phyloP scores from a whole-genome alignment of 129 eudicot genomes.

The Flaveria sonorensis region DNA sequence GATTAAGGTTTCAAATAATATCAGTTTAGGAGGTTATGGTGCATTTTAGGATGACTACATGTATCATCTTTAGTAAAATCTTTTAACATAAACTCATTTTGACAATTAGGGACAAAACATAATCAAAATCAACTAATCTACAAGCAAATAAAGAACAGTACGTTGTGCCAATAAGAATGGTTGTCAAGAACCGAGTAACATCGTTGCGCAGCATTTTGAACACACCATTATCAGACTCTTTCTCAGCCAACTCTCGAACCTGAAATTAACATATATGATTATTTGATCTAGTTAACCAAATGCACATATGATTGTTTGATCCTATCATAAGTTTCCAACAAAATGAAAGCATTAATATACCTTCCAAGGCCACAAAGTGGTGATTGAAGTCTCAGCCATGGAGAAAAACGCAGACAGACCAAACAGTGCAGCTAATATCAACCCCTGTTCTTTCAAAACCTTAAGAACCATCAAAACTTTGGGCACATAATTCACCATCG shows the following conservation, averaged over 20 bases:
- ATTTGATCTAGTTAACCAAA: background rate
- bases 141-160: conserved; percentile 35
- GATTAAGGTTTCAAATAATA: background rate
- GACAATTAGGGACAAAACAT: background rate
- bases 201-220: conserved; percentile 88
- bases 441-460: conserved; percentile 82
- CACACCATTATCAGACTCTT: conserved; percentile 88
- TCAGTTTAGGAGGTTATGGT: background rate
- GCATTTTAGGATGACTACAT: background rate
- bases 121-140: background rate
- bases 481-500: conserved; percentile 59
- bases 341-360: conserved; percentile 31
- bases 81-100: background rate
- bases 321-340: background rate
- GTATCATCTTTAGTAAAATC: background rate
- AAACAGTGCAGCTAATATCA: conserved; percentile 69
- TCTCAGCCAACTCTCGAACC: conserved; percentile 98
- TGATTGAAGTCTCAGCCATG: conserved; percentile 96
- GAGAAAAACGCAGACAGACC: conserved; percentile 93
- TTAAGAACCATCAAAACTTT: conserved; percentile 65
- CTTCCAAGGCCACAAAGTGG: conserved; percentile 99
- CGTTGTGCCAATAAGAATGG: conserved; percentile 98
- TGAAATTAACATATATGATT: conserved; percentile 11
- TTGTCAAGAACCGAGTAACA: conserved; percentile 91
- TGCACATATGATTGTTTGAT: background rate